Conservation (phyloP, 2,329 filamentous ascomycete genomes). For the Fusarium drepaniforme region DNA sequence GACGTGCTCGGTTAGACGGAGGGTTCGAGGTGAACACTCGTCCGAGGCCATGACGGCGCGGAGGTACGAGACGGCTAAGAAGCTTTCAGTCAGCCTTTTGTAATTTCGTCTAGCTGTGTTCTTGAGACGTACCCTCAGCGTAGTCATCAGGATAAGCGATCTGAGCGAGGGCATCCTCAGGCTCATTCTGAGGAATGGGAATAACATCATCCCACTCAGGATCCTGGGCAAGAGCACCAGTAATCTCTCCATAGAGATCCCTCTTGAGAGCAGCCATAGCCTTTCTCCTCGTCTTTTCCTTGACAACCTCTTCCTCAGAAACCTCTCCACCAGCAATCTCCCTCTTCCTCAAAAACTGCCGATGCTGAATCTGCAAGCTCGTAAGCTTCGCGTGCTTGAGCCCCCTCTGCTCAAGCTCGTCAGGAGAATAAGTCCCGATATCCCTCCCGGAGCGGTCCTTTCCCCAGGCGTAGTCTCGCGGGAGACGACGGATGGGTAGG, state of each 20-base stretch:
- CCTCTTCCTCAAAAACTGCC: slow-evolving; percentile 57
- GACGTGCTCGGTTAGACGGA: slow-evolving; percentile 88
- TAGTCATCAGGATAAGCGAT: slow-evolving; percentile 95
- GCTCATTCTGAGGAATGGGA: slow-evolving; percentile 87
- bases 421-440: slow-evolving; percentile 60
- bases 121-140: slow-evolving; percentile 71
- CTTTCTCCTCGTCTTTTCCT: slow-evolving; percentile 60
- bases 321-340: slow-evolving; percentile 40
- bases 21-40: slow-evolving; percentile 82
- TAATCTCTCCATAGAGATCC: slow-evolving; percentile 66
- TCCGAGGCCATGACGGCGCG: slow-evolving; percentile 92
- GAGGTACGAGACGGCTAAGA: slow-evolving; percentile 86
- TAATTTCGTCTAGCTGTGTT: background rate
- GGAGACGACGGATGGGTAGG: slow-evolving; percentile 61
- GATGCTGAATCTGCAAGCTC: slow-evolving; percentile 58
- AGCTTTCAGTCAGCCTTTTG: slow-evolving; percentile 34
- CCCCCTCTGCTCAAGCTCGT: slow-evolving; percentile 58
- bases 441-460: slow-evolving; percentile 63
- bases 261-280: slow-evolving; percentile 64
- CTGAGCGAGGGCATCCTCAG: slow-evolving; percentile 85
- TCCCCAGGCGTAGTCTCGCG: slow-evolving; percentile 61
- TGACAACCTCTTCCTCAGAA: slow-evolving; percentile 55
- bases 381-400: slow-evolving; percentile 58
- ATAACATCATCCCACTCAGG: slow-evolving; percentile 86
- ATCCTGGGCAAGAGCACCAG: slow-evolving; percentile 66